Evolutionary conservation across 306 rosid genomes (phyloP).

Genomic region (Aeschynomene evenia): DNA sequence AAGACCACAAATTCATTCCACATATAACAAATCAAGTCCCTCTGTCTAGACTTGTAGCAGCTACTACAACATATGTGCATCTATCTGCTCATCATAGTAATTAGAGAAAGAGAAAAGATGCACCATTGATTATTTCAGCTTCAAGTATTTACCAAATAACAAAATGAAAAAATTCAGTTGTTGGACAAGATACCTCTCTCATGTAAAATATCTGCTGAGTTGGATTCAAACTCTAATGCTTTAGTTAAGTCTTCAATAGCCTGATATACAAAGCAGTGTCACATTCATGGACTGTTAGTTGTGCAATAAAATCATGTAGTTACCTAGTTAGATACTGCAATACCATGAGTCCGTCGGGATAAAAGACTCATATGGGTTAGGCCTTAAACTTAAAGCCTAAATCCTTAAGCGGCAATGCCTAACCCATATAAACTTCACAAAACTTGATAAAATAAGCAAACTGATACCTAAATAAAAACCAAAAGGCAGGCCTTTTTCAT

Average conservation of each 20-base stretch:
- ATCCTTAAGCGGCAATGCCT: slow-evolving; percentile 1
- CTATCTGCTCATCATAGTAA: neutral
- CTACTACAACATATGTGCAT: slow-evolving; percentile 10
- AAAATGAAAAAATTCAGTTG: neutral
- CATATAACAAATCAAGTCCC: slow-evolving; percentile 9
- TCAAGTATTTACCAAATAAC: slow-evolving; percentile 12
- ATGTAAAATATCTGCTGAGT: slow-evolving; percentile 79
- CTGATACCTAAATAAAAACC: neutral
- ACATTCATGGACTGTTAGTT: slow-evolving; percentile 8
- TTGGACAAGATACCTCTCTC: slow-evolving; percentile 73
- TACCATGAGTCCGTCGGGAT: neutral
- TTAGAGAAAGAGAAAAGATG: neutral
- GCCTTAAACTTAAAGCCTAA: slow-evolving; percentile 14
- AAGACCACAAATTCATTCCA: slow-evolving; percentile 6
- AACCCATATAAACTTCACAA: slow-evolving; percentile 10
- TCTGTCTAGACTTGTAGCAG: slow-evolving; percentile 19
- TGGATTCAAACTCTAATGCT: slow-evolving; percentile 81
- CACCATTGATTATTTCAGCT: slow-evolving; percentile 7
- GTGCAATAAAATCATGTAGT: slow-evolving; percentile 29
- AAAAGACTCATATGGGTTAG: neutral
- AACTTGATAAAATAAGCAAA: slow-evolving; percentile 16
- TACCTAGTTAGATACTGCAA: neutral
- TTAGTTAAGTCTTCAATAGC: slow-evolving; percentile 81
- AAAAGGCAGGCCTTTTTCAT: neutral
- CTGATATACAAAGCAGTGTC: slow-evolving; percentile 41